phyloP scores from a whole-genome alignment of 768 basidiomycete genomes.

The Cystobasidium ongulense region DNA sequence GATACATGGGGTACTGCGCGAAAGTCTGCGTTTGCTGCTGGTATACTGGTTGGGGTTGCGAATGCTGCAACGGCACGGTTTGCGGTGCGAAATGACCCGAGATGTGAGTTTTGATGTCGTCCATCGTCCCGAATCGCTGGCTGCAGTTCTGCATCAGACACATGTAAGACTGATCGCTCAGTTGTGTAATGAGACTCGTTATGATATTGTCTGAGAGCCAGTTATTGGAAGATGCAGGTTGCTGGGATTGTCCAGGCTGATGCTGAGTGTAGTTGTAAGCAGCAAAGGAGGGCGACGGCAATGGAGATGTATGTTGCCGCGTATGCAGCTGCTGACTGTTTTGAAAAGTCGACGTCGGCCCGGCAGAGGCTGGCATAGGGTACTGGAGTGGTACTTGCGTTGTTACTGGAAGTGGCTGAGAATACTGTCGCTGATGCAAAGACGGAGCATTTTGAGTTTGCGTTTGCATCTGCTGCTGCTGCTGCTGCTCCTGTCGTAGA shows the following conservation, averaged over 20 bases:
- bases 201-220: not conserved
- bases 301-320: not conserved
- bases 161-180: not conserved
- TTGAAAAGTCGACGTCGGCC: not conserved
- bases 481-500: not conserved
- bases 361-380: not conserved
- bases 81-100: not conserved
- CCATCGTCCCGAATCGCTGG: not conserved
- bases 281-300: not conserved
- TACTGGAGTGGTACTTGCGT: not conserved
- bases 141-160: slow-evolving; percentile 5
- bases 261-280: not conserved
- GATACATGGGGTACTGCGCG: not conserved
- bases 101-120: not conserved
- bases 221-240: not conserved
- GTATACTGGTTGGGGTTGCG: not conserved
- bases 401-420: not conserved
- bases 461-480: not conserved
- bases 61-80: not conserved
- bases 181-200: not conserved
- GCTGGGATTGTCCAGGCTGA: not conserved
- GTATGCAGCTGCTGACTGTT: not conserved
- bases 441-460: not conserved
- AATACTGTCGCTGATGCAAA: not conserved
- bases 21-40: not conserved